Conservation (phyloP, 2,329 filamentous ascomycete species). For the Bipolaris zeicola region DNA sequence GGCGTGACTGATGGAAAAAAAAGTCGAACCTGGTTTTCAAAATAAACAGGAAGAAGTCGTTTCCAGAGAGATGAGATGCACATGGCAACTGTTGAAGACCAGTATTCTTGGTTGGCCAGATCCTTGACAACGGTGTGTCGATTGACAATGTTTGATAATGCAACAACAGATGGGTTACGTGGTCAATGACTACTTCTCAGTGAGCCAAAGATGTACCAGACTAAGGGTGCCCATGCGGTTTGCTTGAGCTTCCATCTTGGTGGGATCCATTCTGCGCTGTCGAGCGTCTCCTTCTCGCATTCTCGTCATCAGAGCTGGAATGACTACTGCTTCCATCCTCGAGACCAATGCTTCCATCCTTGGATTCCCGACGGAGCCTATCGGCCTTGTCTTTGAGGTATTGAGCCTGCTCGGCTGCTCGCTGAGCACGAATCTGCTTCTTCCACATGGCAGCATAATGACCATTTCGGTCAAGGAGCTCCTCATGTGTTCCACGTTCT, state of each 20-base stretch:
- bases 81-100: background rate
- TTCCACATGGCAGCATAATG: constrained; percentile 59
- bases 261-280: constrained; percentile 13
- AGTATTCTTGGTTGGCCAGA: background rate
- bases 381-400: constrained; percentile 58
- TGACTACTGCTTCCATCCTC: constrained; percentile 49
- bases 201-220: constrained; percentile 1
- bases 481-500: constrained; percentile 59
- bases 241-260: constrained; percentile 23
- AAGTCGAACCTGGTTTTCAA: background rate
- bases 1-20: background rate
- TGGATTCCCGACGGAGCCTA: constrained; percentile 55
- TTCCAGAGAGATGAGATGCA: background rate
- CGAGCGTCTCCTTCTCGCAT: constrained; percentile 31
- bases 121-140: background rate
- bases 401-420: constrained; percentile 57
- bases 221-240: constrained; percentile 40
- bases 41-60: background rate
- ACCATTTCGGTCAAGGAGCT: constrained; percentile 54
- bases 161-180: background rate
- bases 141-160: background rate
- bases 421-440: constrained; percentile 58
- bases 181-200: background rate
- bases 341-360: constrained; percentile 46
- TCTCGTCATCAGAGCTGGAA: constrained; percentile 43